Base-by-base conservation (phyloP, 1,284 basidiomycete genomes). In the Neotropicomus parvogracilis region DNA sequence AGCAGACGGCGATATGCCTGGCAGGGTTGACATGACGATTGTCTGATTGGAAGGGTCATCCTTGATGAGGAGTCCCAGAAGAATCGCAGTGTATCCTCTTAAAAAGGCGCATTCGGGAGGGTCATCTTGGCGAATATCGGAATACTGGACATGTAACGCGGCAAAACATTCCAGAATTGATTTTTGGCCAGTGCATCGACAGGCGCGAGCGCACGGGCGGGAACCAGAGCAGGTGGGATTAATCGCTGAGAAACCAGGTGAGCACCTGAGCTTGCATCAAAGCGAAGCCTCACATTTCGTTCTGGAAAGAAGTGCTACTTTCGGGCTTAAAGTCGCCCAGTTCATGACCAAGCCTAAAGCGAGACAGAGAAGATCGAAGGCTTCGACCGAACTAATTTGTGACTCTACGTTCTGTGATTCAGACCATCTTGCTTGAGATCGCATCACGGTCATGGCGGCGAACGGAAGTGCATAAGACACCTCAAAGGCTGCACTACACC, bases 321-420 rank as follows among this genome's bases (percentile, higher is more conserved):
- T 49, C 0, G 72, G 69, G n/a, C 72, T 66, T 9, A 69, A 71
- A 60, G 88, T 83, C 0, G 85, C 78, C 34, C 88, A 69, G 63
- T 88, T 88, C 38, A 85, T 86, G 44, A 88, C 66, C 7, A 88
- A 65, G 2, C 82, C 87, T 2, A 89, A 72, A 6, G 79, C 75
- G 20, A 89, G 78, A 62, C 85, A 89, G 4, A 88, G 66, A 34
- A 75, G 71, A 59, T 89, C 87, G 16, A 85, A 70, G 4, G 74
- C 65, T 40, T 75, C 69, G 3, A 69, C 65, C 5, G 64, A 56
- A 20, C 59, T 58, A 13, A 36, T n/a, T 11, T 20, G 48, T 29
- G 50, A 31, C 11, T 56, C 59, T 1, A 46, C 20, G 9, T 27
- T 44, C 3, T 31, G 40, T 5, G 37, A 55, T 13, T 34, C 55